Percentiles rank a stretch among this genome's conserved stretches.
phyloP scores from a whole-genome alignment of 345 rosid genomes.

The Erucastrum elatum region DNA sequence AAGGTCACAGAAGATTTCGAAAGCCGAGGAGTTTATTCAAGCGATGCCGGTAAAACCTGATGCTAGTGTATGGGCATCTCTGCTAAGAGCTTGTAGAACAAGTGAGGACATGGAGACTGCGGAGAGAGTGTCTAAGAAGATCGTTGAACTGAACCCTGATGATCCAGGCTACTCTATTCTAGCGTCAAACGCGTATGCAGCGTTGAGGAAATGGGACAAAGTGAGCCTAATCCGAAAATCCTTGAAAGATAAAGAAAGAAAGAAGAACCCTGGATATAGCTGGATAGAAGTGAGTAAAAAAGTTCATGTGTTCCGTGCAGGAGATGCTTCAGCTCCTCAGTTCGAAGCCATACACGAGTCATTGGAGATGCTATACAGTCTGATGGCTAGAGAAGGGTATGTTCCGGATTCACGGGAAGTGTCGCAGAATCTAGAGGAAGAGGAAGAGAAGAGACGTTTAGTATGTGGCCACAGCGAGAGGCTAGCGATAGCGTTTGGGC shows the following conservation, averaged over 20 bases:
- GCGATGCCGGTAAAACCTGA: conserved; percentile 60
- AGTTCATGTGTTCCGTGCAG: conserved; percentile 48
- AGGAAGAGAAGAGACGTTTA: conserved; percentile 61
- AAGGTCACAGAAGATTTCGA: conserved; percentile 45
- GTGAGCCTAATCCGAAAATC: conserved; percentile 50
- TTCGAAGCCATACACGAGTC: conserved; percentile 51
- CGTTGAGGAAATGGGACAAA: conserved; percentile 58
- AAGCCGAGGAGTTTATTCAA: conserved; percentile 51
- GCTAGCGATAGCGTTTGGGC: conserved; percentile 70
- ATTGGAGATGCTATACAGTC: conserved; percentile 42
- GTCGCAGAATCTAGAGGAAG: conserved; percentile 57
- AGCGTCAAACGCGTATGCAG: conserved; percentile 58
- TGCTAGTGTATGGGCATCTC: conserved; percentile 61
- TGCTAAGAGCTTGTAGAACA: conserved; percentile 57
- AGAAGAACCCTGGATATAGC: conserved; percentile 55
- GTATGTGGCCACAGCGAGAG: conserved; percentile 73
- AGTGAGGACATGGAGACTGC: conserved; percentile 46
- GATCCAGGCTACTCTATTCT: conserved; percentile 59
- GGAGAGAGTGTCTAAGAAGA: conserved; percentile 45
- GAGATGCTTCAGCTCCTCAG: conserved; percentile 51
- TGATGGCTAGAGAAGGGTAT: conserved; percentile 64
- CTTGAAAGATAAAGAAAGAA: conserved; percentile 47
- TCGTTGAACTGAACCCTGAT: conserved; percentile 47
- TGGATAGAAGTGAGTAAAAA: conserved; percentile 53
- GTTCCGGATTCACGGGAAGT: conserved; percentile 54